Conservation (phyloP, 495 filamentous ascomycete species). For the Geopyxis carbonaria region DNA sequence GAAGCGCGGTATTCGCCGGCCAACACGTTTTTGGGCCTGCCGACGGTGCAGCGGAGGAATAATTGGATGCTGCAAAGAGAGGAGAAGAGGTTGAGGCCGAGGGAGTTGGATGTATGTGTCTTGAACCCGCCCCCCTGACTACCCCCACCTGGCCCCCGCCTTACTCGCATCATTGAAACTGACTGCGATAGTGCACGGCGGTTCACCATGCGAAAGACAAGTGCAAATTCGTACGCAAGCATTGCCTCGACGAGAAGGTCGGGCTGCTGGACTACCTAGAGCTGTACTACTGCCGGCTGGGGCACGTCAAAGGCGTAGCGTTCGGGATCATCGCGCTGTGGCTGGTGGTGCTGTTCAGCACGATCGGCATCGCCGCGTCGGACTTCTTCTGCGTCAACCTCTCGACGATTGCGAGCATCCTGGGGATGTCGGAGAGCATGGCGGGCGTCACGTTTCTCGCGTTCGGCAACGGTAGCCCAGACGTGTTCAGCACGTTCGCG, state of each 20-base stretch:
- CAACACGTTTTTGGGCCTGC: too few relatives aligned
- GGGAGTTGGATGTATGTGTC: constrained; percentile 15
- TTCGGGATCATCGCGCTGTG: constrained; percentile 62
- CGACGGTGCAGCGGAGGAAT: too few relatives aligned
- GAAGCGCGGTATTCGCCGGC: too few relatives aligned
- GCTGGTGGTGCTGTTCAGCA: constrained; percentile 84
- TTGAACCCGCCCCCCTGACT: background rate
- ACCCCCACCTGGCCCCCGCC: background rate
- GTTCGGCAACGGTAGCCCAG: constrained; percentile 97
- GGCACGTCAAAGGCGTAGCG: constrained; percentile 51
- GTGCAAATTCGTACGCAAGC: constrained; percentile 65
- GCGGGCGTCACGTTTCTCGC: constrained; percentile 94
- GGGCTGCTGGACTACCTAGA: constrained; percentile 77
- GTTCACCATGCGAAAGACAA: constrained; percentile 63
- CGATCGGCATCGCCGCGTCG: constrained; percentile 94
- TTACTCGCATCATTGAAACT: constrained; percentile 1
- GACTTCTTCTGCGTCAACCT: constrained; percentile 98
- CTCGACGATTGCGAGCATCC: constrained; percentile 68
- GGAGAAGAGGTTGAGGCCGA: constrained; percentile 2
- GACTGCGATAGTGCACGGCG: constrained; percentile 45
- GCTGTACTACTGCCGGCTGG: constrained; percentile 76
- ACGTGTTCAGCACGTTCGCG: constrained; percentile 96
- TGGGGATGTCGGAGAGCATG: constrained; percentile 90
- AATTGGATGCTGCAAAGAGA: constrained; percentile 2
- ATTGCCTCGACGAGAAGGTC: constrained; percentile 80